A percentile compares a stretch with the other conserved stretches of the same genome.
These are phyloP conservation scores for Cucurbita argyrosperma DNA, from an alignment of 306 rosid genomes.

Conservation along the genomic window DNA sequence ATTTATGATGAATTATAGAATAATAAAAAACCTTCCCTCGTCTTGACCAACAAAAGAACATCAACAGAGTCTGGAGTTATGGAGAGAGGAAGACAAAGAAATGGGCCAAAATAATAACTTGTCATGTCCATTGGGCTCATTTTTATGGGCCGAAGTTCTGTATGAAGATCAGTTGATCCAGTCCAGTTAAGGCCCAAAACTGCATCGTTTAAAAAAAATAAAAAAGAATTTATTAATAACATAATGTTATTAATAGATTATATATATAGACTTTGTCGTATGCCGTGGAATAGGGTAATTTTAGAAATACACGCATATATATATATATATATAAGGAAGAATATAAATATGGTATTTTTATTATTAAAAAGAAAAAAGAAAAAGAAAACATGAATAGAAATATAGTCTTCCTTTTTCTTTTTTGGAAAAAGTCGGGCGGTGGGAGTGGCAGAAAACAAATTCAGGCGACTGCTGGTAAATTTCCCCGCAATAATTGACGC, in stretches of 20 bases:
- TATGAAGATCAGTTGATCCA: background rate
- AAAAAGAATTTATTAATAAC: too few relatives aligned
- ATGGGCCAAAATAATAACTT: background rate
- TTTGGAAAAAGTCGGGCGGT: background rate
- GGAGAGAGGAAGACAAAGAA: background rate
- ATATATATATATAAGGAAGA: background rate
- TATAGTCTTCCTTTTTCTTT: background rate
- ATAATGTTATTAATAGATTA: too few relatives aligned
- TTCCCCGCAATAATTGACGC: constrained; percentile 16
- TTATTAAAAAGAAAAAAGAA: too few relatives aligned
- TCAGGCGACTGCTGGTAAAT: background rate
- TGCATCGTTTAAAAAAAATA: too few relatives aligned
- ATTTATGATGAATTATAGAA: too few relatives aligned
- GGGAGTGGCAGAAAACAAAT: background rate
- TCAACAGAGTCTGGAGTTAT: too few relatives aligned
- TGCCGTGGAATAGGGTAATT: too few relatives aligned
- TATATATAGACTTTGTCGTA: too few relatives aligned
- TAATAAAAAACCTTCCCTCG: too few relatives aligned
- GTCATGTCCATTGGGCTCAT: background rate
- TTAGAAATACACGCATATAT: background rate
- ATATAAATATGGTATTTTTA: background rate
- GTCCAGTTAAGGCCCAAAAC: background rate
- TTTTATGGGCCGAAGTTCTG: background rate
- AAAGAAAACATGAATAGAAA: background rate
- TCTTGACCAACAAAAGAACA: too few relatives aligned